Percentiles rank a stretch among this genome's conserved stretches.
Evolutionary conservation across 495 filamentous ascomycete genomes (phyloP).

Genomic region (Talaromyces nanjingensis): DNA sequence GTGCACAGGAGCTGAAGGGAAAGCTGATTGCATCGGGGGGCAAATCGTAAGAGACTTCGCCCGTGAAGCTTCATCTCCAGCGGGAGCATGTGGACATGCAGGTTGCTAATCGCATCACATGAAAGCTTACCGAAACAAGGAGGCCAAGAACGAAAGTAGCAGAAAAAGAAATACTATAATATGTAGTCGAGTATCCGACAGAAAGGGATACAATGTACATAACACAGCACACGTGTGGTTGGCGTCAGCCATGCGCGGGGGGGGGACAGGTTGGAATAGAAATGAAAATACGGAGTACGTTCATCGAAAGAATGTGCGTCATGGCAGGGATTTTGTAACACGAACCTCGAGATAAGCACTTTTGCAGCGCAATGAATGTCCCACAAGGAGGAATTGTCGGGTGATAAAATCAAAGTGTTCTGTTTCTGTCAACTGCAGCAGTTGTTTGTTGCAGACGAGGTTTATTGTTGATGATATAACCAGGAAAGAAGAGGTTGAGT

Average conservation of each 20-base stretch:
- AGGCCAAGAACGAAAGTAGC: not conserved
- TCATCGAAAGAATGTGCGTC: conserved; percentile 8
- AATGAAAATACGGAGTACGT: not conserved
- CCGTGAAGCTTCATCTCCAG: not conserved
- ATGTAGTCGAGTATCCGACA: not conserved
- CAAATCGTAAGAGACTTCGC: not conserved
- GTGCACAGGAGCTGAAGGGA: not conserved
- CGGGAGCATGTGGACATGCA: not conserved
- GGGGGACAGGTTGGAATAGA: conserved; percentile 1
- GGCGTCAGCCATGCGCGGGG: conserved; percentile 1
- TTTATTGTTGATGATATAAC: not conserved
- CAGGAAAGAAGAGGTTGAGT: not conserved
- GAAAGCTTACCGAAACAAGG: conserved; percentile 3
- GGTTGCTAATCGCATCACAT: not conserved
- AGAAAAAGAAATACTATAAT: not conserved
- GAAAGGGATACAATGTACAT: not conserved
- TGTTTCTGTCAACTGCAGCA: too few species aligned
- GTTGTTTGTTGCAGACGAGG: too few species aligned
- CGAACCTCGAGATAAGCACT: conserved; percentile 11
- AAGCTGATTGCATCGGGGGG: not conserved
- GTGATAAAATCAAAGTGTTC: not conserved
- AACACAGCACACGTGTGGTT: not conserved
- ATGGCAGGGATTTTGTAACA: conserved; percentile 7
- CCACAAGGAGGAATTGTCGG: not conserved
- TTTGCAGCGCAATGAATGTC: not conserved